Evolutionary conservation across 208 protist species (phyloP).

Genomic region (Trypanosoma melophagium): DNA sequence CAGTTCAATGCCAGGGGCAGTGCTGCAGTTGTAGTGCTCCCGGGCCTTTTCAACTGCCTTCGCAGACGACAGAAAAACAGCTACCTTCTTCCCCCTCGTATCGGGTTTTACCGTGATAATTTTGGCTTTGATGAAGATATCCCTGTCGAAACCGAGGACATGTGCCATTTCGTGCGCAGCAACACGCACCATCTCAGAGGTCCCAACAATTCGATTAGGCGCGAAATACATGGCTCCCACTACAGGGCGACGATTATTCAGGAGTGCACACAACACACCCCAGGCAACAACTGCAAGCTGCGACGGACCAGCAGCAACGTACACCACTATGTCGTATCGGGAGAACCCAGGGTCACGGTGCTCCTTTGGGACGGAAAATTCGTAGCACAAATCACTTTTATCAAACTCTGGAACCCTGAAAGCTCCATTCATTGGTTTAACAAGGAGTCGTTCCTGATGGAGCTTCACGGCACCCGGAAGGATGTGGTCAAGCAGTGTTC

Average conservation of each 20-base stretch:
- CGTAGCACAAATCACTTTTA: constrained; percentile 22
- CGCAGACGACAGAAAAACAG: constrained; percentile 30
- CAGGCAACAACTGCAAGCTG: constrained; percentile 38
- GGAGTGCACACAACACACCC: constrained; percentile 39
- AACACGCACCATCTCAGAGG: constrained; percentile 3
- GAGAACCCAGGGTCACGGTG: constrained; percentile 38
- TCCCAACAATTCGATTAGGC: constrained; percentile 27
- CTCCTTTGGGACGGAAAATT: constrained; percentile 37
- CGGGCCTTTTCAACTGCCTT: constrained; percentile 35
- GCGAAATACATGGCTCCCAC: constrained; percentile 55
- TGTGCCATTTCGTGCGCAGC: constrained; percentile 86
- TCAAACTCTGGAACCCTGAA: constrained; percentile 14
- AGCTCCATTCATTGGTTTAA: constrained; percentile 25
- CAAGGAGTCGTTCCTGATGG: constrained; percentile 46
- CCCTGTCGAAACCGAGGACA: constrained; percentile 57
- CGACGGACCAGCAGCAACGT: constrained; percentile 51
- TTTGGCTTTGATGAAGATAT: constrained; percentile 8
- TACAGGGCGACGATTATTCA: constrained; percentile 22
- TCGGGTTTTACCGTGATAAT: too few species aligned
- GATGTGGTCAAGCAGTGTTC: constrained; percentile 25
- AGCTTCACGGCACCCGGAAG: constrained; percentile 40
- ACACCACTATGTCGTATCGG: constrained; percentile 59
- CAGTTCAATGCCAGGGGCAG: constrained; percentile 57
- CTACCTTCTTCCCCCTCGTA: constrained; percentile 43
- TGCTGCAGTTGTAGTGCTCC: constrained; percentile 66